Evolutionary conservation across 2,329 filamentous ascomycete species (phyloP).

Genomic region (Neofusicoccum kwambonambiense): DNA sequence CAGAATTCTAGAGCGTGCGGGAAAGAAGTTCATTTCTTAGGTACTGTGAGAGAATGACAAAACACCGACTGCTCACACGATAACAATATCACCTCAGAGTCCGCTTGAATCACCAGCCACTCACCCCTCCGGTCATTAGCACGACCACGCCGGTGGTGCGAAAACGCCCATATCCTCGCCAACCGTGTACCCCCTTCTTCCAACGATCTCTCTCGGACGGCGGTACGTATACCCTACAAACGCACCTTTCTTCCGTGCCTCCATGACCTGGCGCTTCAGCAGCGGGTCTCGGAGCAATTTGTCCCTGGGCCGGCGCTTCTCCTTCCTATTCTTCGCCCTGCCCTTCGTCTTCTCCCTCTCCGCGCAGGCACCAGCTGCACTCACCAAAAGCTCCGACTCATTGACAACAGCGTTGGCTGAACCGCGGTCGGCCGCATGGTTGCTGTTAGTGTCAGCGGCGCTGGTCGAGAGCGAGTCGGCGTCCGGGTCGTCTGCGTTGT

Average conservation of each 20-base stretch:
- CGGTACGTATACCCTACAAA: constrained; percentile 91
- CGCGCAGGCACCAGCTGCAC: background rate
- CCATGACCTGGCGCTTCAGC: constrained; percentile 67
- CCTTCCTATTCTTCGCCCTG: constrained; percentile 55
- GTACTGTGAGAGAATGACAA: too few species aligned
- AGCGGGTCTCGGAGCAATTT: constrained; percentile 73
- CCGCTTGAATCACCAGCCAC: too few species aligned
- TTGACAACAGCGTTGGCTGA: too few species aligned
- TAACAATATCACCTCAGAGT: too few species aligned
- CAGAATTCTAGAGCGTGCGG: too few species aligned
- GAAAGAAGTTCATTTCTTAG: too few species aligned
- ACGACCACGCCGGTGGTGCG: background rate
- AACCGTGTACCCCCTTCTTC: background rate
- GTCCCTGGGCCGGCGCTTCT: constrained; percentile 80
- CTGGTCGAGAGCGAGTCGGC: background rate
- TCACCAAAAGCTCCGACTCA: background rate
- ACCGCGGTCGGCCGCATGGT: background rate
- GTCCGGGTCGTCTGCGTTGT: background rate
- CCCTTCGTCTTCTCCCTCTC: background rate
- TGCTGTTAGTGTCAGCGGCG: background rate
- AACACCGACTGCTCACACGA: too few species aligned
- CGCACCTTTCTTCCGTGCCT: constrained; percentile 75
- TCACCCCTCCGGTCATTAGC: background rate
- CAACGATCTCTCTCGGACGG: constrained; percentile 37
- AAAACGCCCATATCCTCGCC: background rate